Conservation (phyloP, 129 eudicot genomes). For the Flaveria trinervia region DNA sequence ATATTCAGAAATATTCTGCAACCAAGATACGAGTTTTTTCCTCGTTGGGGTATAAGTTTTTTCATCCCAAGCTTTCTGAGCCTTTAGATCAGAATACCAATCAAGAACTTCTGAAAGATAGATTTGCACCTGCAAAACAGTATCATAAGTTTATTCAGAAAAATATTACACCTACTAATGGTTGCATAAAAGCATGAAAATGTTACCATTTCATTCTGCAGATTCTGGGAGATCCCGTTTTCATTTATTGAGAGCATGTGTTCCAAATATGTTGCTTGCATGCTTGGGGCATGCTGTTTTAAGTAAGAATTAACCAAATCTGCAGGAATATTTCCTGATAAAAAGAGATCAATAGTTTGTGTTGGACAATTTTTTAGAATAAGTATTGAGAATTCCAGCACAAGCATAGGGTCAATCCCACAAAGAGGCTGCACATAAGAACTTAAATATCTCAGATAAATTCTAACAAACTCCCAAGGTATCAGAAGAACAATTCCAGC, state of each 20-base stretch:
- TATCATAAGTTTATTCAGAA: slow-evolving; percentile 18
- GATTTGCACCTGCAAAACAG: slow-evolving; percentile 74
- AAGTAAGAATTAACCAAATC: slow-evolving; percentile 89
- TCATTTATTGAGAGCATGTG: slow-evolving; percentile 87
- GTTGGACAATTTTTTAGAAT: slow-evolving; percentile 88
- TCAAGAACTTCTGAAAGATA: slow-evolving; percentile 96
- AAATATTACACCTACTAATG: background rate
- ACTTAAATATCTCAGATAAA: slow-evolving; percentile 21
- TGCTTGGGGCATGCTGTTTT: slow-evolving; percentile 87
- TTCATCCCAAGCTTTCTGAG: slow-evolving; percentile 91
- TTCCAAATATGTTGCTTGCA: slow-evolving; percentile 93
- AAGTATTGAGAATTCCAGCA: slow-evolving; percentile 85
- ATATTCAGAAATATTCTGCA: slow-evolving; percentile 85
- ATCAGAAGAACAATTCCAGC: slow-evolving; percentile 2
- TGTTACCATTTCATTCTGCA: slow-evolving; percentile 95
- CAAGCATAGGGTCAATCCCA: slow-evolving; percentile 93
- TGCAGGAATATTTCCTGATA: slow-evolving; percentile 91
- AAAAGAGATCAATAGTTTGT: slow-evolving; percentile 90
- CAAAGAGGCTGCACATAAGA: slow-evolving; percentile 86
- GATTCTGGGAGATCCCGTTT: slow-evolving; percentile 79
- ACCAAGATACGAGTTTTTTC: slow-evolving; percentile 82
- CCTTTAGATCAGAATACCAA: slow-evolving; percentile 65
- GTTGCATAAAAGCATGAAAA: slow-evolving; percentile 9
- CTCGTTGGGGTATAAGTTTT: slow-evolving; percentile 72
- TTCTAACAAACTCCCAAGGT: slow-evolving; percentile 15